Percentiles rank a stretch among this genome's conserved stretches.
phyloP scores from a whole-genome alignment of 495 filamentous ascomycete species.

The Aspergillus conjunctus region DNA sequence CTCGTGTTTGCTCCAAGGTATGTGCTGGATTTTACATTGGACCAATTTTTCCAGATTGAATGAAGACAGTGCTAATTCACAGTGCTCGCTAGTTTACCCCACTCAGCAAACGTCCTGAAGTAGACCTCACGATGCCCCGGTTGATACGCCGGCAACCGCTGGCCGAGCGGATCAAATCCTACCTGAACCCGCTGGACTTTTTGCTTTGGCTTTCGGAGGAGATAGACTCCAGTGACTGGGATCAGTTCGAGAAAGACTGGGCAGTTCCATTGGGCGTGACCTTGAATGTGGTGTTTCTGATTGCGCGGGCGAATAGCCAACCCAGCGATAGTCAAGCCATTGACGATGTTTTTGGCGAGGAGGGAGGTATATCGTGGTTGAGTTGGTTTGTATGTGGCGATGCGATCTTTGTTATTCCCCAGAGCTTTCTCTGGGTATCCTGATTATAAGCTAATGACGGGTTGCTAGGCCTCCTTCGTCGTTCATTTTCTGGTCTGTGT shows the following conservation, averaged over 20 bases:
- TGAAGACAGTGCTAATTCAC: neutral
- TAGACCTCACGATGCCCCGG: slow-evolving; percentile 60
- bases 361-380: slow-evolving; percentile 63
- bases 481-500: slow-evolving; percentile 66
- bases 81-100: neutral
- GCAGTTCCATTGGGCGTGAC: slow-evolving; percentile 71
- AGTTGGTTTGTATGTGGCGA: slow-evolving; percentile 72
- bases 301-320: slow-evolving; percentile 76
- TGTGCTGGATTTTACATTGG: neutral
- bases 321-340: slow-evolving; percentile 44
- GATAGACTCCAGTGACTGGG: slow-evolving; percentile 85
- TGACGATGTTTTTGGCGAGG: slow-evolving; percentile 86
- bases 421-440: neutral
- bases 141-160: slow-evolving; percentile 80
- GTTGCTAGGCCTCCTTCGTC: slow-evolving; percentile 62
- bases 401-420: slow-evolving; percentile 5
- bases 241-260: slow-evolving; percentile 72
- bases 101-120: neutral
- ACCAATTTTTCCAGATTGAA: neutral
- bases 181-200: slow-evolving; percentile 85
- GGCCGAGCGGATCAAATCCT: slow-evolving; percentile 70
- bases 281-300: slow-evolving; percentile 77
- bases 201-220: slow-evolving; percentile 87
- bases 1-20: neutral
- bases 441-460: slow-evolving; percentile 10